Base-by-base conservation (phyloP, 148 eudicot genomes). In the Fallopia convolvulus region DNA sequence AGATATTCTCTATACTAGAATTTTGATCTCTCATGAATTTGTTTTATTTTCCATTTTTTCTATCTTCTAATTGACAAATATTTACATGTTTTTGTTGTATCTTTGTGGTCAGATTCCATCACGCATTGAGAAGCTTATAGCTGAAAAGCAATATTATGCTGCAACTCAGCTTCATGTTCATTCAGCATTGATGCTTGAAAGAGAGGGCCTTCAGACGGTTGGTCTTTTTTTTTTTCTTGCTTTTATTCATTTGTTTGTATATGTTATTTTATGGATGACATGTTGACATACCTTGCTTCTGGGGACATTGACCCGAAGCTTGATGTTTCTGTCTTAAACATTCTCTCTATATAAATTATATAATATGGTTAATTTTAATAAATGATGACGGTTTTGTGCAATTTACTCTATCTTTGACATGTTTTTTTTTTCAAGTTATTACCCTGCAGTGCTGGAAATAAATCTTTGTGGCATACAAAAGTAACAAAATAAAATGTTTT, bases 171-270 rank as follows among this genome's bases (percentile, higher is more conserved):
- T 95, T 74, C 97, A 92, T 89, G 93, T 85, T 77, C 99, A 95
- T 75, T 92, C 99, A 58, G 78, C 88, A 74, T 78, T 90, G 85
- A 95, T 95, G 99, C 97, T 95, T 60, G 99, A 95, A 87, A 91
- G 99, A 85, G 99, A 95, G 86, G 99, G 99, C 77, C 99, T 95
- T 84, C 99, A 95, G 74, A 92, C 89, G 90, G 99, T 95, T 80
- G 55, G 93, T 89, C 58, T 13, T 53, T 77, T 60, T 11, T 50
- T 41, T 75, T n/a, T 73, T 7, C 12, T 66, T 56, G n/a, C 44
- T 42, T 3, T 42, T 42, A 42, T 50, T 56, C n/a, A 49, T 39
- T 49, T 46, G 8, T 47, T 7, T 75, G 2, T 55, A 15, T 8
- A 10, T 55, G 42, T 18, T 20, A 4, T 12, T 42, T 13, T 50